A percentile compares a stretch with the other conserved stretches of the same genome.
These are phyloP conservation scores for Hyphopichia homilentoma DNA, from an alignment of 805 yeast species.

Conservation along the genomic window DNA sequence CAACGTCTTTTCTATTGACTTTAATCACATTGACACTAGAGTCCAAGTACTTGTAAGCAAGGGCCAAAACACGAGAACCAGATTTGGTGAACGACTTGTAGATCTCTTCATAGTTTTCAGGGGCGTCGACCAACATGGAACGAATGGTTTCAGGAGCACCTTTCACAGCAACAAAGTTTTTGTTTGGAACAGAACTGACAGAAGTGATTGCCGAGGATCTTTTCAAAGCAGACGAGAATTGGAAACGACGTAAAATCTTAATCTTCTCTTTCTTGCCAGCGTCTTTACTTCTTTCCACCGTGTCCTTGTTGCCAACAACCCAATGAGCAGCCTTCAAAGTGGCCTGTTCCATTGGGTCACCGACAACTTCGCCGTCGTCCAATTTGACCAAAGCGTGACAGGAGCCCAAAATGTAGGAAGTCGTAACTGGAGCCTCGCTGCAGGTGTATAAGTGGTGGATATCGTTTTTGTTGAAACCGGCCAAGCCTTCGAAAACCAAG, in stretches of 20 bases:
- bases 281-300: slow-evolving; percentile 45
- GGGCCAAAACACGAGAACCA: slow-evolving; percentile 95
- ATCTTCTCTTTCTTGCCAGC: slow-evolving; percentile 44
- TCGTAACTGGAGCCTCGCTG: slow-evolving; percentile 64
- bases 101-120: slow-evolving; percentile 75
- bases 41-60: slow-evolving; percentile 77
- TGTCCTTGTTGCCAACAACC: slow-evolving; percentile 75
- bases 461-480: slow-evolving; percentile 62
- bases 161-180: slow-evolving; percentile 77
- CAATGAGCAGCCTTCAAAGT: slow-evolving; percentile 86
- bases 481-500: slow-evolving; percentile 91
- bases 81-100: slow-evolving; percentile 90
- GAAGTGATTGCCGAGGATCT: slow-evolving; percentile 86
- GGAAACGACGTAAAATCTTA: slow-evolving; percentile 86
- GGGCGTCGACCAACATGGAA: slow-evolving; percentile 66
- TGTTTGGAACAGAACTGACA: slow-evolving; percentile 42
- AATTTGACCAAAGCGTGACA: slow-evolving; percentile 94
- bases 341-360: slow-evolving; percentile 99
- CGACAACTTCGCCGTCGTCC: slow-evolving; percentile 96
- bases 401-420: slow-evolving; percentile 78
- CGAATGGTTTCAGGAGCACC: slow-evolving; percentile 98
- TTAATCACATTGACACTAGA: slow-evolving; percentile 46
- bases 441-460: slow-evolving; percentile 52
- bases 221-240: slow-evolving; percentile 92
- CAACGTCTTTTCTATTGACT: slow-evolving; percentile 72